Conservation (phyloP, 805 yeast species). For the Lipomyces mesembrius region DNA sequence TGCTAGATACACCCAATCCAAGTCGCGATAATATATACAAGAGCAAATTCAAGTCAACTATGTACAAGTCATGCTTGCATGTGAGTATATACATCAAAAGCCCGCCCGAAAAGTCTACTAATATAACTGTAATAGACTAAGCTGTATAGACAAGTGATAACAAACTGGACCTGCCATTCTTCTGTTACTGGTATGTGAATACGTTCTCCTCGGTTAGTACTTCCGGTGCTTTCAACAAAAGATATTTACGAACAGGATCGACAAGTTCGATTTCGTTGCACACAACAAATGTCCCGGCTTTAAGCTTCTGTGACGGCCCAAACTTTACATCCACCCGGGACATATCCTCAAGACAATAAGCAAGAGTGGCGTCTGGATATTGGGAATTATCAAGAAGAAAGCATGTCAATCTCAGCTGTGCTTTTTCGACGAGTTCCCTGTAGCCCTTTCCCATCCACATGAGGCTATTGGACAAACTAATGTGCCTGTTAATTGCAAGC, state of each 20-base stretch:
- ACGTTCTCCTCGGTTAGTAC: conserved; percentile 4
- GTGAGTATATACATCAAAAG: neutral
- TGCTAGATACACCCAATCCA: neutral
- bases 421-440: conserved; percentile 6
- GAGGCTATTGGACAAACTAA: neutral
- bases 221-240: conserved; percentile 17
- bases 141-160: neutral
- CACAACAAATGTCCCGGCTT: conserved; percentile 32
- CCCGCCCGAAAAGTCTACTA: too few relatives aligned
- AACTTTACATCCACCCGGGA: conserved; percentile 15
- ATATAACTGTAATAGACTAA: too few relatives aligned
- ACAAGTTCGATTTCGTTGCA: conserved; percentile 35
- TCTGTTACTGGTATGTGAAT: conserved; percentile 5
- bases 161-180: neutral
- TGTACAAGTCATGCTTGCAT: neutral
- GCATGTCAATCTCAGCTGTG: conserved; percentile 15
- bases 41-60: neutral
- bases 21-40: neutral
- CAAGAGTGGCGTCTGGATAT: conserved; percentile 16
- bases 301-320: conserved; percentile 9
- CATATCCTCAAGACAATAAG: conserved; percentile 20
- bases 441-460: conserved; percentile 7
- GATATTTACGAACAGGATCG: neutral
- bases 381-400: conserved; percentile 13
- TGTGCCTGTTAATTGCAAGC: neutral